A percentile compares a stretch with the other conserved stretches of the same genome.
Conservation (phyloP, 2,329 filamentous ascomycete species). For the Trichoderma brevicompactum region DNA sequence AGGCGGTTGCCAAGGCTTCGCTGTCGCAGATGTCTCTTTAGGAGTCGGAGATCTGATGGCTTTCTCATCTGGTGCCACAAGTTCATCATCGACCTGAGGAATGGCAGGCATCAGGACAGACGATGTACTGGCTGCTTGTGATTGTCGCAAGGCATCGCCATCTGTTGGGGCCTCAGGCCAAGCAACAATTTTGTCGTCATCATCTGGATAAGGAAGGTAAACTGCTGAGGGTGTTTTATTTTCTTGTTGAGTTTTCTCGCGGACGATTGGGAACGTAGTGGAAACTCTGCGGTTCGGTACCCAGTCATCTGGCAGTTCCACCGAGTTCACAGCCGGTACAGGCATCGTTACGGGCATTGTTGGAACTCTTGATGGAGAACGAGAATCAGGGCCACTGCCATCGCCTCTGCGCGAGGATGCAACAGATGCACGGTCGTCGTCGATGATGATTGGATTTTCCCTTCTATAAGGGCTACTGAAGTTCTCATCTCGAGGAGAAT, state of each 20-base stretch:
- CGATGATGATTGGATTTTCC: constrained; percentile 31
- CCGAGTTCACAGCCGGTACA: constrained; percentile 39
- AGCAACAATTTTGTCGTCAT: constrained; percentile 38
- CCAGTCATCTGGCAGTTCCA: constrained; percentile 24
- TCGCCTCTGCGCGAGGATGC: constrained; percentile 36
- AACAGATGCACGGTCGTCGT: constrained; percentile 41
- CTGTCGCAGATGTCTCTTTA: constrained; percentile 30
- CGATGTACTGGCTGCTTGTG: constrained; percentile 12
- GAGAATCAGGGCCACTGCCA: constrained; percentile 27
- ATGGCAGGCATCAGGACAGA: constrained; percentile 37
- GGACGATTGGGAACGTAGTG: constrained; percentile 40
- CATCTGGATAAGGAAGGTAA: constrained; percentile 47
- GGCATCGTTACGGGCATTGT: constrained; percentile 43
- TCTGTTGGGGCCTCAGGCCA: constrained; percentile 32
- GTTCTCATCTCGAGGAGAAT: constrained; percentile 47
- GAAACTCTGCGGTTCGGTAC: constrained; percentile 35
- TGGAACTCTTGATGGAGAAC: constrained; percentile 43
- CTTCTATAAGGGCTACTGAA: constrained; percentile 8
- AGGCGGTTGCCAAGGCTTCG: constrained; percentile 51
- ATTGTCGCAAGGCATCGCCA: constrained; percentile 4
- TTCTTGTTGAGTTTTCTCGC: constrained; percentile 32
- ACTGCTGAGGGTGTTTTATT: constrained; percentile 32
- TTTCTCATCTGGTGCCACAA: constrained; percentile 9
- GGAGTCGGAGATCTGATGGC: constrained; percentile 5
- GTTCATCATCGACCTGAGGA: constrained; percentile 23